A percentile compares a stretch with the other conserved stretches of the same genome.
Evolutionary conservation across 2,329 filamentous ascomycete genomes (phyloP).

Genomic region (Teratosphaeria gauchensis): DNA sequence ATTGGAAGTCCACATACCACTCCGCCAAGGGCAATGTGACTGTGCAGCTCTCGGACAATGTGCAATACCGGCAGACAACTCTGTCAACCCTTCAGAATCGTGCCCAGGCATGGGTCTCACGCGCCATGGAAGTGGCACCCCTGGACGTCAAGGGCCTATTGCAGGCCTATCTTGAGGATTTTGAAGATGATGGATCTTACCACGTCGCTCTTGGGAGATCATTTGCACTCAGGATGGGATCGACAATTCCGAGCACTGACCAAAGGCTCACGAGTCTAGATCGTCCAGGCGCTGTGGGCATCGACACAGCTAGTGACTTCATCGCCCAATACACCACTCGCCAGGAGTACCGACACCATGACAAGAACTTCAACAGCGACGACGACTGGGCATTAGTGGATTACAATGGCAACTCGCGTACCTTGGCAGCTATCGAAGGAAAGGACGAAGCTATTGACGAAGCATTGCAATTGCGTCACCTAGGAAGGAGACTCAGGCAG

Average conservation of each 20-base stretch:
- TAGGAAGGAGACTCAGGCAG: constrained; percentile 61
- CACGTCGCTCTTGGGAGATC: constrained; percentile 88
- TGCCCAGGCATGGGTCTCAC: constrained; percentile 70
- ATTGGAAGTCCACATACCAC: constrained; percentile 70
- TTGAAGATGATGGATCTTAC: constrained; percentile 81
- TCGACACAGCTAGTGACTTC: constrained; percentile 93
- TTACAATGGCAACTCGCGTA: constrained; percentile 14
- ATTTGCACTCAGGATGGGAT: constrained; percentile 88
- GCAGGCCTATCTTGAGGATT: constrained; percentile 93
- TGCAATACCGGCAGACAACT: constrained; percentile 68
- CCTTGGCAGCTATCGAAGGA: not conserved
- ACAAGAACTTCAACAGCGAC: constrained; percentile 38
- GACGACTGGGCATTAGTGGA: constrained; percentile 24
- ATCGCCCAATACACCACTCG: constrained; percentile 94
- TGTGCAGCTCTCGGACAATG: constrained; percentile 90
- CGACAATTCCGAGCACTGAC: constrained; percentile 74
- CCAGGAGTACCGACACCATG: constrained; percentile 87
- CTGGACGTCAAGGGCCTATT: constrained; percentile 90
- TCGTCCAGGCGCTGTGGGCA: constrained; percentile 57
- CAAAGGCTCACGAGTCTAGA: constrained; percentile 78
- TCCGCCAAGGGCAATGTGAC: constrained; percentile 69
- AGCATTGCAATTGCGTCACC: constrained; percentile 54
- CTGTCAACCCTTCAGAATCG: constrained; percentile 66
- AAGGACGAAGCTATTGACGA: constrained; percentile 18
- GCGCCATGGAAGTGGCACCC: constrained; percentile 74